These are phyloP conservation scores for Oenanthe javanica DNA, from an alignment of 140 eudicot genomes.

Conservation along the genomic window DNA sequence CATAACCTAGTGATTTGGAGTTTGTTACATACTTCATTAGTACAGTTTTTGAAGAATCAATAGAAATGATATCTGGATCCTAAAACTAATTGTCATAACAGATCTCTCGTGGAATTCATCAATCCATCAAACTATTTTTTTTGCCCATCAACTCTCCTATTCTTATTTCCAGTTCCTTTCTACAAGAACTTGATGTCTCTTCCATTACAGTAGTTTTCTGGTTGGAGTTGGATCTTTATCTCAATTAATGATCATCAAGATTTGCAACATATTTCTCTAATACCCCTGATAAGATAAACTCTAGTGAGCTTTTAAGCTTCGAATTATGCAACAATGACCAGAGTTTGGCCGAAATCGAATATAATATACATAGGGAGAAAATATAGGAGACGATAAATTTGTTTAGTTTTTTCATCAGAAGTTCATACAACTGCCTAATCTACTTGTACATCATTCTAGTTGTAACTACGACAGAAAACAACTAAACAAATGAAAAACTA, in stretches of 20 bases:
- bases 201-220: neutral
- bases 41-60: too few species aligned
- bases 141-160: too few species aligned
- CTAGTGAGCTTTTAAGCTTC: neutral
- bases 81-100: too few species aligned
- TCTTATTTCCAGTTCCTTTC: too few species aligned
- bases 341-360: neutral
- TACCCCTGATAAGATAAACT: neutral
- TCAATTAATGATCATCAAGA: neutral
- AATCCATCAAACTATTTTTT: too few species aligned
- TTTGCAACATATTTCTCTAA: neutral
- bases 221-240: neutral
- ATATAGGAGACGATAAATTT: neutral
- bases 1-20: neutral
- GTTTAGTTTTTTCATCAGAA: neutral
- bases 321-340: neutral
- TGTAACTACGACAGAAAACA: neutral
- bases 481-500: neutral
- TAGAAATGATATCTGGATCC: neutral
- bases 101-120: too few species aligned
- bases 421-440: conserved; percentile 1
- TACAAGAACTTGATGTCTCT: neutral
- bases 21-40: neutral
- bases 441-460: conserved; percentile 1
- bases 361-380: neutral